phyloP scores from a whole-genome alignment of 306 rosid genomes.

The Citrullus mucosospermus region DNA sequence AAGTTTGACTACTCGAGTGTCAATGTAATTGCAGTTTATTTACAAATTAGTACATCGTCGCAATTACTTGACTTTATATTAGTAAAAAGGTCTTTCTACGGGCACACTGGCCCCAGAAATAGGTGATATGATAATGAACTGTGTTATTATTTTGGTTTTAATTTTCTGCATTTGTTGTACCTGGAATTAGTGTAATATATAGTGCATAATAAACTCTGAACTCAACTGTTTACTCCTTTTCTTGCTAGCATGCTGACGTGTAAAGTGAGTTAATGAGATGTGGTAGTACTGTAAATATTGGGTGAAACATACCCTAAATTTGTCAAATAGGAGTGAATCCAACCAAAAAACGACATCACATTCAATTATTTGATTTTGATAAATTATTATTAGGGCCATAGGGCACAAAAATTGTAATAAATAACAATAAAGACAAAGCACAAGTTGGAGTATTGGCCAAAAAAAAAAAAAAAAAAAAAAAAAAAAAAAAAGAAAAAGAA shows the following conservation, averaged over 20 bases:
- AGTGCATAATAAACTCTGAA: no score
- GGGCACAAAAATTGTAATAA: not conserved
- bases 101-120: no score
- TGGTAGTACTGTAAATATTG: not conserved
- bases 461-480: not conserved
- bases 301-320: not conserved
- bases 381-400: not conserved
- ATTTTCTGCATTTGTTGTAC: no score
- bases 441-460: not conserved
- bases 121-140: no score
- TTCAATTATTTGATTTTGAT: not conserved
- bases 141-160: no score
- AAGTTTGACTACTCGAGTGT: no score
- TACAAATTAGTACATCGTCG: no score
- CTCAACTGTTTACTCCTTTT: no score
- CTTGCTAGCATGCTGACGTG: not conserved
- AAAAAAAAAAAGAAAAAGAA: not conserved
- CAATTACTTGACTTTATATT: no score
- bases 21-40: no score
- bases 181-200: no score
- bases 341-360: not conserved
- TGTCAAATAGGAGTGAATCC: not conserved
- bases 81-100: no score
- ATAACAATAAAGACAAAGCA: not conserved
- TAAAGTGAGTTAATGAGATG: not conserved